Base-by-base conservation (phyloP, 805 yeast genomes). In the Zygotorulaspora sp. region DNA sequence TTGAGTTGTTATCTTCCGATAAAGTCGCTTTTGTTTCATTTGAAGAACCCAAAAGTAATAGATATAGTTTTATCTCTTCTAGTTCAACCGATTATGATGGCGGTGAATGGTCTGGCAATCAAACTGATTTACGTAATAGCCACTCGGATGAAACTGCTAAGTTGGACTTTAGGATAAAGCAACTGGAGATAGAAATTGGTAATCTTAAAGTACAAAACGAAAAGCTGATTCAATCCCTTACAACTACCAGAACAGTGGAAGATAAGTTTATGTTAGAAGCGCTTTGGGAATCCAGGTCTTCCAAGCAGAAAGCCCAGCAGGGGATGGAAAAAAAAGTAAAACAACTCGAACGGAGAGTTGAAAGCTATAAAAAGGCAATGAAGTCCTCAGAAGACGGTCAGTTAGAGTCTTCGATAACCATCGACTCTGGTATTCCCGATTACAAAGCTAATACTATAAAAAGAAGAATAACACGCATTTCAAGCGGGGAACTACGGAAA, bases 181-280 rank as follows among this genome's bases (percentile, higher is more conserved):
- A 57, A 30, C 39, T 61, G 32, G 65, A 62, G 41, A 18, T 61
- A 10, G 57, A 61, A 30, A 57, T 61, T 12, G 50, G 49, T 24
- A 65, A 62, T 31, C 39, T 62, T 20, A 58, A 50, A 44, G 35
- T 60, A 21, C 63, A 59, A 26, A 62, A 62, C 43, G 61, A 59
- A 34, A 57, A 55, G 37, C 33, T 61, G 25, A 47, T 59, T 17
- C 52, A 53, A 28, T 50, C 63, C 4, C 52, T 61, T 27, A 49
- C 49, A 9, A 44, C 47, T 5, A 53, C 51, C 26, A 47, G 55
- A 25, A 42, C 50, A n/a, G 44, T 49, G 8, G 58, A 57, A 35
- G 59, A 57, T 25, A 48, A 43, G 23, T 45, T 50, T 35, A 43
- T 53, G 34, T 40, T 48, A n/a, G 50, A 43, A 25, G 52, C 51